A percentile compares a stretch with the other conserved stretches of the same genome.
Conservation (phyloP, 2,329 filamentous ascomycete species). For the Amylocarpus encephaloides region DNA sequence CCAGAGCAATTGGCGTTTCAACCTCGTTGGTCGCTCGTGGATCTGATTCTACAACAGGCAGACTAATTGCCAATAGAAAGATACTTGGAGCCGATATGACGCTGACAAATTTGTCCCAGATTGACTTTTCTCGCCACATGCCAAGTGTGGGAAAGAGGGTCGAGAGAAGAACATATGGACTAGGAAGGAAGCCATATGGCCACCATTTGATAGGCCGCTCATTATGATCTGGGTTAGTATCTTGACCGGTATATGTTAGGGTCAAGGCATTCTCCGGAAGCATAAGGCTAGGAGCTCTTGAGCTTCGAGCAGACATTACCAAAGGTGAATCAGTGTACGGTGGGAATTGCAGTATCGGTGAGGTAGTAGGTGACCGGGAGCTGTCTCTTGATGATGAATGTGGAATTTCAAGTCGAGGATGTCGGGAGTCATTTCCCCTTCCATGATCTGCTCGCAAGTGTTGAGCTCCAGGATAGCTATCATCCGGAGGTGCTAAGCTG, state of each 20-base stretch:
- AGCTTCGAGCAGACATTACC: conserved; percentile 24
- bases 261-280: conserved; percentile 24
- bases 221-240: conserved; percentile 14
- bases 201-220: conserved; percentile 60
- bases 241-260: conserved; percentile 17
- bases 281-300: conserved; percentile 27
- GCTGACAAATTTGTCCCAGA: conserved; percentile 79
- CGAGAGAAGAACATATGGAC: conserved; percentile 62
- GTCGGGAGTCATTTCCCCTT: conserved; percentile 31
- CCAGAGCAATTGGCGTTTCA: conserved; percentile 8
- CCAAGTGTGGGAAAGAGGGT: conserved; percentile 84
- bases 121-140: conserved; percentile 72
- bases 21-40: conserved; percentile 41
- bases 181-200: conserved; percentile 68
- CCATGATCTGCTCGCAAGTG: conserved; percentile 27
- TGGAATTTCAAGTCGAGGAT: conserved; percentile 27
- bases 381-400: conserved; percentile 25
- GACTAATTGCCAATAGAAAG: conserved; percentile 79
- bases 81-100: conserved; percentile 83
- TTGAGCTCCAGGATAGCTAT: conserved; percentile 32
- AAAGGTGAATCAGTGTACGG: conserved; percentile 29
- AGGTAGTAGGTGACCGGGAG: conserved; percentile 27
- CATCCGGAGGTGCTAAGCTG: conserved; percentile 38
- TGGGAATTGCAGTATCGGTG: conserved; percentile 29
- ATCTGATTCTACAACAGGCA: conserved; percentile 80